phyloP scores from a whole-genome alignment of 75 land plant genomes.

The Sequoia sempervirens region DNA sequence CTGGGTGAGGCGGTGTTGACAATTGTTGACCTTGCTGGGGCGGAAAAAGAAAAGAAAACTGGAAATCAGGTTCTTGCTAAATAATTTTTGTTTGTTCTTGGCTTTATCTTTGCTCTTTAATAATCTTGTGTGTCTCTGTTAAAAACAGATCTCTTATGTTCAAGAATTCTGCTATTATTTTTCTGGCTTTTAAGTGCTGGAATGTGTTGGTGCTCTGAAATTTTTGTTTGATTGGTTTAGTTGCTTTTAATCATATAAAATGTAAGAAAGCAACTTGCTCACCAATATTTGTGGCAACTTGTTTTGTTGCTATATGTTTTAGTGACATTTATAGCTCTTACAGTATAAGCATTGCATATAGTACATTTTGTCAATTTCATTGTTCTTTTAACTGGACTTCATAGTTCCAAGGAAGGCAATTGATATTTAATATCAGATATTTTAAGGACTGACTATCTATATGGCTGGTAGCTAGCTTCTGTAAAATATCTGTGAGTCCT shows the following conservation, averaged over 20 bases:
- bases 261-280: background rate
- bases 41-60: slow-evolving; percentile 65
- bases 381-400: background rate
- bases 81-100: background rate
- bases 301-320: background rate
- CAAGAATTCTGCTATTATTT: background rate
- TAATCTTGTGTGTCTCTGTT: background rate
- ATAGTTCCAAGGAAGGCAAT: background rate
- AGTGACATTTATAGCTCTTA: background rate
- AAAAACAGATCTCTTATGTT: background rate
- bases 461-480: background rate
- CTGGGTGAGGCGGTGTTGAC: slow-evolving; percentile 34
- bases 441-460: background rate
- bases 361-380: too few relatives aligned
- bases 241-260: background rate
- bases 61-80: slow-evolving; percentile 52
- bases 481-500: background rate
- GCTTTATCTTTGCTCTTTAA: background rate
- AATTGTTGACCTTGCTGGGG: slow-evolving; percentile 75
- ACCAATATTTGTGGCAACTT: too few relatives aligned
- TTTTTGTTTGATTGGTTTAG: background rate
- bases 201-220: background rate
- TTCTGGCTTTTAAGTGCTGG: background rate
- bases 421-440: background rate
- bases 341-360: background rate